Evolutionary conservation across 1,284 basidiomycete genomes (phyloP).

Genomic region (Leccinum subspadiceum): DNA sequence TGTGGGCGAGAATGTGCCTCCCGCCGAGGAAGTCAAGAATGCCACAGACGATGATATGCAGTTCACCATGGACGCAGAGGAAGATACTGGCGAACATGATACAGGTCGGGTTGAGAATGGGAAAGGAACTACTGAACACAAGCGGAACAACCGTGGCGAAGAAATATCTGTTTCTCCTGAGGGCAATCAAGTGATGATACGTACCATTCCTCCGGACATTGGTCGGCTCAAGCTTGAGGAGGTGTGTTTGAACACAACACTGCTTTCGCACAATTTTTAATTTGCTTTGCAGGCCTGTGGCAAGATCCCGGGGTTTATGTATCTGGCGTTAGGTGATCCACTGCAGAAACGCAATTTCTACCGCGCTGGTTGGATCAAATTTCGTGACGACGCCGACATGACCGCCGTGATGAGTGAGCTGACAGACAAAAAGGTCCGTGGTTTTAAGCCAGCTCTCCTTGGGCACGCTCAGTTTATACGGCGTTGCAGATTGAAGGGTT

Average conservation of each 20-base stretch:
- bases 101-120: constrained; percentile 58
- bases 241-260: constrained; percentile 44
- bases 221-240: constrained; percentile 85
- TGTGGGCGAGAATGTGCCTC: constrained; percentile 29
- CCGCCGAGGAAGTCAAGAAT: constrained; percentile 49
- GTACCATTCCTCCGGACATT: constrained; percentile 90
- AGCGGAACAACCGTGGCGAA: constrained; percentile 57
- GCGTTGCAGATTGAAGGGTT: constrained; percentile 81
- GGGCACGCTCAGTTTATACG: constrained; percentile 8
- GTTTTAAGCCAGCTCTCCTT: not conserved
- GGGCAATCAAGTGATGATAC: constrained; percentile 89
- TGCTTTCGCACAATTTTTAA: constrained; percentile 6
- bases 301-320: constrained; percentile 67
- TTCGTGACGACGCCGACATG: constrained; percentile 82
- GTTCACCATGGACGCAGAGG: constrained; percentile 67
- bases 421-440: constrained; percentile 76
- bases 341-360: constrained; percentile 88
- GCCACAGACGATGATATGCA: constrained; percentile 59
- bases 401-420: constrained; percentile 66
- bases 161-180: constrained; percentile 76
- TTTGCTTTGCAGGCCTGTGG: constrained; percentile 51
- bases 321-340: constrained; percentile 88
- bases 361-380: constrained; percentile 89
- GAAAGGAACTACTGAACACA: constrained; percentile 46
- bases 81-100: constrained; percentile 63